Evolutionary conservation across 176 grass and related monocot genomes (phyloP), one percentile per base, ranked within the genome.

Genomic region (Cocos nucifera): DNA sequence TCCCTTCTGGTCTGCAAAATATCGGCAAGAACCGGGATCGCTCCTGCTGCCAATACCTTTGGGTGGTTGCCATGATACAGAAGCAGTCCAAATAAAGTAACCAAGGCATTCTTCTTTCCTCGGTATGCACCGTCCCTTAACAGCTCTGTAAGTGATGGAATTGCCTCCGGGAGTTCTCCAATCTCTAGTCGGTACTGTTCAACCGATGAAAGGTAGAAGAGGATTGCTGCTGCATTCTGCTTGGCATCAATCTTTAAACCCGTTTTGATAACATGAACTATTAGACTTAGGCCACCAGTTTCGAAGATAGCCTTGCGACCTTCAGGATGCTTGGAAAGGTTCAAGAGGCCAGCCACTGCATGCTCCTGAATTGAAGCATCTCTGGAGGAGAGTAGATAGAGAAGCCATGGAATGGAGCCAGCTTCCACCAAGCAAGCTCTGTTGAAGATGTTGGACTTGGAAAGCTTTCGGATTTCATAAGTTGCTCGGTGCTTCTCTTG

Each of bases 151-250:
- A 97, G 69, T 63, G 84, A 78, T 17, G 87, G 76, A n/a, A 91
- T 68, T 3, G 93, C 81, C 56, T 91, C 75, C n/a, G 79, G 81
- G 28, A 85, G 70, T 19, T 69, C 74, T 30, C 73, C 50, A 57
- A 91, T 88, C 73, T 85, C 87, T n/a, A 59, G 56, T 58, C 78
- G 72, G 84, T 85, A 83, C n/a, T 70, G 73, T 32, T 66, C 57
- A 62, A 75, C 56, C 15, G 87, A 80, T 3, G 93, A 85, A 1
- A 97, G 81, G 69, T 91, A 91, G 87, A 91, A 97, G 5, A 97
- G 26, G 15, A 97, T 71, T 15, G 81, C 87, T 14, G 73, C 84
- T 17, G 92, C 87, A 79, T 91, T 90, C 76, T 97, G 84, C 75
- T 66, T 76, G 15, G 83, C 72, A 54, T 88, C 81, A 0, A 63